Evolutionary conservation across 2,329 filamentous ascomycete species (phyloP).

Genomic region (Tolypocladium guangdongense): DNA sequence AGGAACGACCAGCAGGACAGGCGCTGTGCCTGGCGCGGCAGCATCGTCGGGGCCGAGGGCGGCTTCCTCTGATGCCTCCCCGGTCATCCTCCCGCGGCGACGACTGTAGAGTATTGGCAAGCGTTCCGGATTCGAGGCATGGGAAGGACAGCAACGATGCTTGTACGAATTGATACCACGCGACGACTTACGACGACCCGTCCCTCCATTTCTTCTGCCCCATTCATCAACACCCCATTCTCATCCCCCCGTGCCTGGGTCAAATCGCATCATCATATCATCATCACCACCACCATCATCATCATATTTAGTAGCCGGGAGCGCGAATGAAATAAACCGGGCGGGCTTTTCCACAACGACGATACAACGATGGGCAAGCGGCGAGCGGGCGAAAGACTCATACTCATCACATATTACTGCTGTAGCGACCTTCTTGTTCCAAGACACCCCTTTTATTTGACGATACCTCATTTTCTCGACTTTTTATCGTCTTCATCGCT

Average conservation of each 20-base stretch:
- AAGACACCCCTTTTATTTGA: not conserved
- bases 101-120: not conserved
- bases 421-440: not conserved
- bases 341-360: not conserved
- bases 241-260: not conserved
- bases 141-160: not conserved
- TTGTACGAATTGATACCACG: conserved; percentile 1
- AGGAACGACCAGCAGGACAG: conserved; percentile 28
- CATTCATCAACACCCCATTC: not conserved
- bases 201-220: not conserved
- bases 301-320: not conserved
- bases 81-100: not conserved
- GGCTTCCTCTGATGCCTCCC: conserved; percentile 36
- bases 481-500: no score
- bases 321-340: not conserved
- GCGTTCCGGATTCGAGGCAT: not conserved
- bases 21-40: conserved; percentile 45
- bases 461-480: not conserved
- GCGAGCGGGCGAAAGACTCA: not conserved
- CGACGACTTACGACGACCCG: not conserved
- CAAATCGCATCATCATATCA: not conserved
- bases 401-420: not conserved
- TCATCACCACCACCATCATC: not conserved
- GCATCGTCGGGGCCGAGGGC: conserved; percentile 43
- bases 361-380: not conserved